Percentiles rank a stretch among this genome's conserved stretches.
These are phyloP conservation scores for Microbotryum silenes-acaulis DNA, from an alignment of 1,284 basidiomycete species.

Conservation along the genomic window DNA sequence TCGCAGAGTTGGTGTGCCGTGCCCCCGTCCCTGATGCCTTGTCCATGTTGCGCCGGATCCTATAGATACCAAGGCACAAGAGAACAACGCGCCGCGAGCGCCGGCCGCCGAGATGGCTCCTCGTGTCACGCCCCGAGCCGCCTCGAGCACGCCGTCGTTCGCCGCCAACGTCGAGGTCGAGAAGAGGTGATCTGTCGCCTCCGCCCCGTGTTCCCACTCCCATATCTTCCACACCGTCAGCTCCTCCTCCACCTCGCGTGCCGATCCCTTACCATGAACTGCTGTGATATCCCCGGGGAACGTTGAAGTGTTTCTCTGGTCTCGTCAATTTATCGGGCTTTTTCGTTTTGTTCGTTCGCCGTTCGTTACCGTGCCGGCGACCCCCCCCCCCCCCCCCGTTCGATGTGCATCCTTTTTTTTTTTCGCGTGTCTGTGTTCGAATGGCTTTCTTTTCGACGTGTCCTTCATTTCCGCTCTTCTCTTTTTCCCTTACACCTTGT, in stretches of 20 bases:
- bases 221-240: no score
- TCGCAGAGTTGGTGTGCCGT: no score
- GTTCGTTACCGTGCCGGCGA: background rate
- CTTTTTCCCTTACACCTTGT: background rate
- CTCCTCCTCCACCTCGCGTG: no score
- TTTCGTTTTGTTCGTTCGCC: no score
- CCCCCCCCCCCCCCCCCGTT: background rate
- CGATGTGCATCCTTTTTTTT: background rate
- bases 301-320: no score
- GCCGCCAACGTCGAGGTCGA: background rate
- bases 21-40: no score
- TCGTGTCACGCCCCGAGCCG: no score
- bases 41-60: no score
- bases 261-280: no score
- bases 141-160: background rate
- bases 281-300: no score
- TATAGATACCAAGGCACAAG: conserved; percentile 33
- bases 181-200: background rate
- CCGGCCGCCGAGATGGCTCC: background rate
- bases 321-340: no score
- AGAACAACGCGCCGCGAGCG: conserved; percentile 16
- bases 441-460: background rate
- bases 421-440: background rate
- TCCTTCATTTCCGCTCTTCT: background rate
- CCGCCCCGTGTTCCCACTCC: no score